Base-by-base conservation (phyloP, 106 monocot genomes). In the Dendrobium catenatum region DNA sequence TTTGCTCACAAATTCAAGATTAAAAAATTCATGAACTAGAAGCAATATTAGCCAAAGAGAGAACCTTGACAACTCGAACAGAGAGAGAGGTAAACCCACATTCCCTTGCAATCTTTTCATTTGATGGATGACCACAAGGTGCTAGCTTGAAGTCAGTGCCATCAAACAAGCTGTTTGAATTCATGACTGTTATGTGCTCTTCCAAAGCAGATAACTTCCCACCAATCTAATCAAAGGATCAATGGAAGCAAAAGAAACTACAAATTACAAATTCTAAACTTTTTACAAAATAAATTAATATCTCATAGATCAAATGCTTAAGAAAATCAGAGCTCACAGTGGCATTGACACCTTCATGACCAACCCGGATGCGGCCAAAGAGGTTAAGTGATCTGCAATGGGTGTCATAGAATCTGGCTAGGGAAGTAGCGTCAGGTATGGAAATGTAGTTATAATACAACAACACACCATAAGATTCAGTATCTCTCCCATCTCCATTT, bases 91-190 rank as follows among this genome's bases (percentile, higher is more conserved):
- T 91, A 82, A 94, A 98, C 15, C 94, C 97, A 31, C 92, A 98
- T 68, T 98, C 94, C 54, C 61, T 87, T 6, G 90, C 88, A 72
- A 98, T 79, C 67, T 76, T 88, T 20, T 95, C 91, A 77, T 98
- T 81, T 4, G 82, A 84, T 22, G 94, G 92, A 33, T 75, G 80
- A 33, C 82, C 85, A 56, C 92, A 95, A 76, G 86, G 76, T 16
- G 94, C 97, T 40, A 98, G 86, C 85, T 98, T 98, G 89, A 98
- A 98, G 78, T 95, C 97, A 1, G 93, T 95, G 1, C 95, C 94
- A 0, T 93, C 94, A 74, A 98, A 98, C 79, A 98, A 81, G n/a
- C 37, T 61, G 42, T 84, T 86, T 4, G 79, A 81, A 58, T 80
- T 89, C 91, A 95, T 78, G 27, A 40, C 82, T n/a, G 77, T 85